Conservation (phyloP, 1,284 basidiomycete genomes). For the Leucoagaricus sp. region DNA sequence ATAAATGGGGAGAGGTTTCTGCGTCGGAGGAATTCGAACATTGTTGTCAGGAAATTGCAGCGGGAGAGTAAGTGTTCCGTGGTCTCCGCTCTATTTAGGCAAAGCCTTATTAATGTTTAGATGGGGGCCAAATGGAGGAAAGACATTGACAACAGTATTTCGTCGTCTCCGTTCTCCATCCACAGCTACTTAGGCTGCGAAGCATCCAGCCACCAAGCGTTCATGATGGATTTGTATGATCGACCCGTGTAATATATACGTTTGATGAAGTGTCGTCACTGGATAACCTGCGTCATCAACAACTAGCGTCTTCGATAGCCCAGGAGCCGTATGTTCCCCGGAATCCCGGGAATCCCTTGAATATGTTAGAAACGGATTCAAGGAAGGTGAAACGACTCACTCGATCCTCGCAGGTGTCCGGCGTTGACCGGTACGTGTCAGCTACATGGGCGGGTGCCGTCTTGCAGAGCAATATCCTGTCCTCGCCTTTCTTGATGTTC, state of each 20-base stretch:
- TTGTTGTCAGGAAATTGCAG: constrained; percentile 69
- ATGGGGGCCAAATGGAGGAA: constrained; percentile 70
- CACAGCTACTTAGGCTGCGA: constrained; percentile 14
- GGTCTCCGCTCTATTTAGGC: constrained; percentile 7
- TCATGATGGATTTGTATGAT: constrained; percentile 2
- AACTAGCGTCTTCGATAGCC: constrained; percentile 30
- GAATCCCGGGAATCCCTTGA: constrained; percentile 30
- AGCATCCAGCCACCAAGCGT: background rate
- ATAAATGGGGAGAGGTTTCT: constrained; percentile 71
- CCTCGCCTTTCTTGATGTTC: constrained; percentile 26
- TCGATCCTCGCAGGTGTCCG: constrained; percentile 27
- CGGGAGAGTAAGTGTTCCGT: constrained; percentile 60
- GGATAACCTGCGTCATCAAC: constrained; percentile 18
- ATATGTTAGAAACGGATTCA: constrained; percentile 2
- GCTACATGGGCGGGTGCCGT: constrained; percentile 28
- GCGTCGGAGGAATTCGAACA: constrained; percentile 63
- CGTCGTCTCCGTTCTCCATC: constrained; percentile 62
- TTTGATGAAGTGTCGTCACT: background rate
- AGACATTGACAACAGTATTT: constrained; percentile 65
- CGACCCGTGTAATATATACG: constrained; percentile 7
- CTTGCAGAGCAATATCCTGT: constrained; percentile 27
- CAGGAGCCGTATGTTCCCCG: constrained; percentile 33
- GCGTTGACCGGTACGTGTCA: constrained; percentile 21
- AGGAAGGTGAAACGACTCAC: constrained; percentile 19
- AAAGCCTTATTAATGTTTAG: constrained; percentile 32